phyloP scores from a whole-genome alignment of 2,329 filamentous ascomycete species.

The Fonsecaea nubica region DNA sequence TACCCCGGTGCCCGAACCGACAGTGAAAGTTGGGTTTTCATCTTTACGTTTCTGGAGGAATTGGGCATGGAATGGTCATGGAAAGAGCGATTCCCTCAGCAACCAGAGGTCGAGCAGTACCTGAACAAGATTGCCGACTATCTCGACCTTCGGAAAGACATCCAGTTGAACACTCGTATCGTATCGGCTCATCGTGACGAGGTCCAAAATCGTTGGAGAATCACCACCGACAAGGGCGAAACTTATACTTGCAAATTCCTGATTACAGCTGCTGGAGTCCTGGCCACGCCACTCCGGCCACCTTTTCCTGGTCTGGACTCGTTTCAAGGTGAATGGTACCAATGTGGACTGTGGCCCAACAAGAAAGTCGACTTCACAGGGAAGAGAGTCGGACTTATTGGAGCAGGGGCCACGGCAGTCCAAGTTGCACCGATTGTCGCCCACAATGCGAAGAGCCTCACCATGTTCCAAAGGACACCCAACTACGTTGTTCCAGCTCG shows the following conservation, averaged over 20 bases:
- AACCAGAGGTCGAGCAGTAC: constrained; percentile 49
- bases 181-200: constrained; percentile 43
- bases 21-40: constrained; percentile 54
- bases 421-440: constrained; percentile 52
- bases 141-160: constrained; percentile 20
- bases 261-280: constrained; percentile 42
- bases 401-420: constrained; percentile 54
- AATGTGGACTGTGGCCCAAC: constrained; percentile 3
- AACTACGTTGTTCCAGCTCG: constrained; percentile 69
- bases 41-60: constrained; percentile 55
- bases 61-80: constrained; percentile 47
- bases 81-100: constrained; percentile 30
- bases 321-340: constrained; percentile 40
- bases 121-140: constrained; percentile 47
- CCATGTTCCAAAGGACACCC: constrained; percentile 66
- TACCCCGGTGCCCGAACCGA: constrained; percentile 52
- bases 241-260: constrained; percentile 26
- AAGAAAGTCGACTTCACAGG: constrained; percentile 32
- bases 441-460: constrained; percentile 53
- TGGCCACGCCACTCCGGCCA: constrained; percentile 40
- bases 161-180: constrained; percentile 41
- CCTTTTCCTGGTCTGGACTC: constrained; percentile 38
- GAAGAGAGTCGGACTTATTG: constrained; percentile 52
- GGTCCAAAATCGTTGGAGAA: constrained; percentile 45
- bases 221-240: constrained; percentile 47